phyloP scores from a whole-genome alignment of 2,329 filamentous ascomycete species.

The Fusarium irregulare region DNA sequence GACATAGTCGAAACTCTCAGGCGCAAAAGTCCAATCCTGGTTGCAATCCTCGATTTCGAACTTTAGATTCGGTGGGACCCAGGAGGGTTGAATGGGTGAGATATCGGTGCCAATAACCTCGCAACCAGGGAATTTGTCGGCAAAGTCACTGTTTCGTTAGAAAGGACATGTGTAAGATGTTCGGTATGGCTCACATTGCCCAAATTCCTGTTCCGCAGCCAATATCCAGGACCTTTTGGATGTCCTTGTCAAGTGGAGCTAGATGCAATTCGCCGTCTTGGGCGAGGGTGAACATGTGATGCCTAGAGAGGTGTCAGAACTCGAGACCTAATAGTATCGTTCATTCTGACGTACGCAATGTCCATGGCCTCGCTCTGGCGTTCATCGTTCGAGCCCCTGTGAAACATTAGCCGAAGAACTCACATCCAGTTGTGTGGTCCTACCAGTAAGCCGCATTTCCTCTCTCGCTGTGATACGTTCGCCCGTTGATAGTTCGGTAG shows the following conservation, averaged over 20 bases:
- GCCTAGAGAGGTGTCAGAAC: not conserved
- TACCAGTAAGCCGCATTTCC: slow-evolving; percentile 26
- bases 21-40: slow-evolving; percentile 35
- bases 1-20: slow-evolving; percentile 31
- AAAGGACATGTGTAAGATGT: rapidly evolving
- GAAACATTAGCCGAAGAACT: not conserved
- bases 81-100: slow-evolving; percentile 33
- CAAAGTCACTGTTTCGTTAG: slow-evolving; percentile 28
- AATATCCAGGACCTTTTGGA: not conserved
- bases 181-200: slow-evolving; percentile 20
- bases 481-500: slow-evolving; percentile 21
- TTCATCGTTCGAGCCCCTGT: slow-evolving; percentile 21
- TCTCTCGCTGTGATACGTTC: slow-evolving; percentile 20
- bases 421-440: rapidly evolving
- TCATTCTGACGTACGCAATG: slow-evolving; percentile 4
- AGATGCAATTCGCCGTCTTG: slow-evolving; percentile 17
- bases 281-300: slow-evolving; percentile 22
- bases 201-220: slow-evolving; percentile 27
- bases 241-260: not conserved
- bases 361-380: slow-evolving; percentile 23
- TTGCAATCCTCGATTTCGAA: slow-evolving; percentile 40
- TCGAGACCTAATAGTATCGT: too few species aligned
- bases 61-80: slow-evolving; percentile 35
- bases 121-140: slow-evolving; percentile 29
- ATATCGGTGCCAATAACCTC: slow-evolving; percentile 36